Percentiles rank a stretch among this genome's conserved stretches.
Conservation (phyloP, 2,329 filamentous ascomycete species). For the Macrophomina phaseolina region DNA sequence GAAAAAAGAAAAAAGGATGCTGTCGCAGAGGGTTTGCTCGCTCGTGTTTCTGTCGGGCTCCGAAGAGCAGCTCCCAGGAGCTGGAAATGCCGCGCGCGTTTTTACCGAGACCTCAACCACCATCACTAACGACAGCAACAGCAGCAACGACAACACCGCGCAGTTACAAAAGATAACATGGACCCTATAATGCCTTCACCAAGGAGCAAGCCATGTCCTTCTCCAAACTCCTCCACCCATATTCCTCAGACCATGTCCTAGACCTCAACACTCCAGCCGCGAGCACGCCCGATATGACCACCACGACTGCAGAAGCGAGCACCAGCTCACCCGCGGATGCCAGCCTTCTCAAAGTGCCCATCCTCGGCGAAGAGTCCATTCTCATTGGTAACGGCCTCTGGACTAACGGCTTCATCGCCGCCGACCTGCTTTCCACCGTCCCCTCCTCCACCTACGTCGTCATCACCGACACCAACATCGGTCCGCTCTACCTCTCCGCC, state of each 20-base stretch:
- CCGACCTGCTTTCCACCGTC: constrained; percentile 78
- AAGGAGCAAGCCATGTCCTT: not conserved
- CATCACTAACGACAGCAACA: not conserved
- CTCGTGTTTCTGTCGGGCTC: not conserved
- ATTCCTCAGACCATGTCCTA: not conserved
- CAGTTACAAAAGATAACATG: not conserved
- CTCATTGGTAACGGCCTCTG: constrained; percentile 91
- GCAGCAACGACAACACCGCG: not conserved
- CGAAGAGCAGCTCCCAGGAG: not conserved
- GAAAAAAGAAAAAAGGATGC: too few relatives aligned
- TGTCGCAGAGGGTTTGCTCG: too few relatives aligned
- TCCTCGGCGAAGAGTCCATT: constrained; percentile 88
- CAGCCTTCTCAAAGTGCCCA: constrained; percentile 61
- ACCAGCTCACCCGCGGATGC: not conserved
- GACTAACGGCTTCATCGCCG: constrained; percentile 73
- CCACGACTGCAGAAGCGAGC: not conserved
- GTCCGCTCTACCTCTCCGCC: constrained; percentile 75
- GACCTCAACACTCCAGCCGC: not conserved
- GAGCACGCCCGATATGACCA: not conserved
- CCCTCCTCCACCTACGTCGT: constrained; percentile 91
- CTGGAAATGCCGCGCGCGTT: not conserved
- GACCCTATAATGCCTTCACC: not conserved
- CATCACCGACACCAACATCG: constrained; percentile 94
- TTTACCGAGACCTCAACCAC: not conserved
- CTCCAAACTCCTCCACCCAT: not conserved